Evolutionary conservation across 306 rosid genomes (phyloP).

Genomic region (Trifolium subterraneum): DNA sequence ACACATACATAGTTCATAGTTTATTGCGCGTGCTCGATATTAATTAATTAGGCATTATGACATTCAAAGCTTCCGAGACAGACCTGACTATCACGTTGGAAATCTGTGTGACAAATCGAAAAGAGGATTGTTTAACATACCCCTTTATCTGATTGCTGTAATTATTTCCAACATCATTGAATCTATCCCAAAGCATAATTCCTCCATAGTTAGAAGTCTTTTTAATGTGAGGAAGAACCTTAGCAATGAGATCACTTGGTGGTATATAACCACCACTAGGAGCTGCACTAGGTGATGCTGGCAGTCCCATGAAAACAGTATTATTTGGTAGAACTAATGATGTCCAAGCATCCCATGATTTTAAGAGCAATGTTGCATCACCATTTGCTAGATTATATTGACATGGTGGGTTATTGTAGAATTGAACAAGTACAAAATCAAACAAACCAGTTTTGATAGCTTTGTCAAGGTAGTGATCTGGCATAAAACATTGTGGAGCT

Average conservation of each 20-base stretch:
- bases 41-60: background rate
- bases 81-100: background rate
- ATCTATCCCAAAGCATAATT: constrained; percentile 63
- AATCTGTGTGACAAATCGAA: background rate
- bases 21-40: too few relatives aligned
- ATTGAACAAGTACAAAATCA: constrained; percentile 61
- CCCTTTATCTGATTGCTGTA: constrained; percentile 11
- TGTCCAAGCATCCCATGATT: constrained; percentile 54
- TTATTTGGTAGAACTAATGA: constrained; percentile 17
- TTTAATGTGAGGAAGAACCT: constrained; percentile 57
- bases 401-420: constrained; percentile 65
- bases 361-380: constrained; percentile 20
- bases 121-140: background rate
- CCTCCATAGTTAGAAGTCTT: constrained; percentile 59
- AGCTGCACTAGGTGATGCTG: background rate
- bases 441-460: too few relatives aligned
- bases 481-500: constrained; percentile 70
- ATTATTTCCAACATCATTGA: background rate
- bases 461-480: too few relatives aligned
- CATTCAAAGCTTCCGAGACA: background rate
- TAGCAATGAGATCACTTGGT: background rate
- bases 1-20: background rate
- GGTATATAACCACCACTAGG: background rate
- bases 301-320: background rate
- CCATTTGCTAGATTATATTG: constrained; percentile 23